Base-by-base conservation (phyloP, 495 filamentous ascomycete genomes). In the Stereocaulon alpinum region DNA sequence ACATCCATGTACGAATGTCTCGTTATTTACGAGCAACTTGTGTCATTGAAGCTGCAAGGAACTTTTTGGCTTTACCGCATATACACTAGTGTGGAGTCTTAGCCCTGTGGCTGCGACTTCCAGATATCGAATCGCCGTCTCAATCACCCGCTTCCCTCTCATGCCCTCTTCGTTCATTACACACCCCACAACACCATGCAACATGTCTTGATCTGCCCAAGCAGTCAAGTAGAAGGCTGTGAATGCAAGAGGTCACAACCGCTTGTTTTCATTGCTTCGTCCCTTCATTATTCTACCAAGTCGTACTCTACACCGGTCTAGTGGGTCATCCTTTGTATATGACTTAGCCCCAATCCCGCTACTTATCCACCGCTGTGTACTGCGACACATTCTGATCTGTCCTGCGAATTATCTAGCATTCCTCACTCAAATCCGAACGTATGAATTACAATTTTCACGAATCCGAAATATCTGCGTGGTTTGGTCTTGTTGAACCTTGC, bases 231-330 rank as follows among this genome's bases (percentile, higher is more conserved):
- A 22, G 6, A 17, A 52, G 3, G 10, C 34, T 37, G 30, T 52
- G 49, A 52, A 3, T 0, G 12, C 2, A 32, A 52, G 29, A 18
- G 34, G 30, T 29, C 49, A 32, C 3, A 52, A 52, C 17, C 37
- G 15, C 56, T 51, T 45, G 40, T 22, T 40, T n/a, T 51, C 22
- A 17, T 30, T 59, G 34, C 47, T 49, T 51, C 30, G 51, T 59
- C 29, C 56, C 18, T 20, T 59, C 32, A 59, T 59, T 59, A 42
- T 59, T 45, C 41, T 34, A 45, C 56, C 56, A 59, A 59, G 56
- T 18, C 24, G 50, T 41, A 30, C 40, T 30, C 20, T 30, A 40
- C 56, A 9, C 47, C 56, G 34, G 56, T 29, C 11, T 59, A 59
- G 56, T 59, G 56, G 37, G 34, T 40, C 44, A 15, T 50, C 17